Conservation (phyloP, 768 basidiomycete genomes). For the Boletus rubescentipes region DNA sequence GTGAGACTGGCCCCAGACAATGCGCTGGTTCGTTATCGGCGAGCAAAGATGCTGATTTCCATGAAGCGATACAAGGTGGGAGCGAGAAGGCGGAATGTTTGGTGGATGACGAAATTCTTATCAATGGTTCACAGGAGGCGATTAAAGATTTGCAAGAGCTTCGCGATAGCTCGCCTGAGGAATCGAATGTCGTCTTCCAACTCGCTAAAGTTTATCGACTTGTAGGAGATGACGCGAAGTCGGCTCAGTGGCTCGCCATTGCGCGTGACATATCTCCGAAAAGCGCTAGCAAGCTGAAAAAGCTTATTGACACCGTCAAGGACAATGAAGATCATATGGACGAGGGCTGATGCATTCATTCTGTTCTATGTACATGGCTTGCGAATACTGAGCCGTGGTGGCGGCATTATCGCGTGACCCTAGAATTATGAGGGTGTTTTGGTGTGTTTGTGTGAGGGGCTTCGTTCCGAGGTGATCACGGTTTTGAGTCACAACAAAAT, state of each 20-base stretch:
- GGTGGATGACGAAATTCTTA: slow-evolving; percentile 18
- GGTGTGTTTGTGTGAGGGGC: slow-evolving; percentile 27
- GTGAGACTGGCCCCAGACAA: slow-evolving; percentile 80
- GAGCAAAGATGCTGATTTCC: slow-evolving; percentile 87
- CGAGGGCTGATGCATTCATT: slow-evolving; percentile 46
- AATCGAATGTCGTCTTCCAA: slow-evolving; percentile 96
- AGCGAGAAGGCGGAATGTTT: slow-evolving; percentile 23
- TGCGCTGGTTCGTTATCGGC: slow-evolving; percentile 90
- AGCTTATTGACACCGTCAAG: slow-evolving; percentile 66
- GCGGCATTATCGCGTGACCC: slow-evolving; percentile 28
- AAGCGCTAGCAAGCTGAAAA: slow-evolving; percentile 79
- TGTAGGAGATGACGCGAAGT: slow-evolving; percentile 73
- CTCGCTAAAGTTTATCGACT: slow-evolving; percentile 89
- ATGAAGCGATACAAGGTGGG: slow-evolving; percentile 81
- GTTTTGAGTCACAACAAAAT: slow-evolving; percentile 35
- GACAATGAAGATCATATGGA: slow-evolving; percentile 74
- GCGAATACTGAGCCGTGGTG: slow-evolving; percentile 8
- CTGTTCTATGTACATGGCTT: no score
- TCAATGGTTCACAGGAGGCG: slow-evolving; percentile 57
- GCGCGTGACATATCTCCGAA: slow-evolving; percentile 96
- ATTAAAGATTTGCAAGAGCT: slow-evolving; percentile 79
- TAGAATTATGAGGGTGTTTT: slow-evolving; percentile 18
- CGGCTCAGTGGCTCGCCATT: slow-evolving; percentile 81
- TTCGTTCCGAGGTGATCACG: slow-evolving; percentile 30
- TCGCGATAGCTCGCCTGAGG: slow-evolving; percentile 82